phyloP scores from a whole-genome alignment of 2,329 filamentous ascomycete species.

The Calonectria ilicicola region DNA sequence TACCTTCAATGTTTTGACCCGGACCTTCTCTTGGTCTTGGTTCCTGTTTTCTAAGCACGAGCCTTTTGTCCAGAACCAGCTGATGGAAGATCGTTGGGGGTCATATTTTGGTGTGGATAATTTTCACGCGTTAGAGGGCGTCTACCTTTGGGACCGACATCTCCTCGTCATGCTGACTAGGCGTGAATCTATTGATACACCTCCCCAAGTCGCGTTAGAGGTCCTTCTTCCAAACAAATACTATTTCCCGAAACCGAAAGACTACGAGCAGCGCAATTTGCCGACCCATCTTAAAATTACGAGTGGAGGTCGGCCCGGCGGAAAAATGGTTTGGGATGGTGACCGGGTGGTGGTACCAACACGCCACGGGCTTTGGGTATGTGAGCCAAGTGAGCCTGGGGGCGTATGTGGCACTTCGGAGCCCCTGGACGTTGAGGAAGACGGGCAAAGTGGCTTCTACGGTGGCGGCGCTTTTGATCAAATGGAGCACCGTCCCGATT shows the following conservation, averaged over 20 bases:
- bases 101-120: neutral
- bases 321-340: constrained; percentile 31
- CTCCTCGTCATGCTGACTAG: constrained; percentile 17
- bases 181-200: neutral
- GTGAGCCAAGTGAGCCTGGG: neutral
- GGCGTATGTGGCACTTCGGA: neutral
- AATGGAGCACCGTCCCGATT: neutral
- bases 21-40: constrained; percentile 26
- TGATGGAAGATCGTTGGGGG: neutral
- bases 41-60: constrained; percentile 16
- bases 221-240: neutral
- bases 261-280: neutral
- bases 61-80: constrained; percentile 18
- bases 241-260: neutral
- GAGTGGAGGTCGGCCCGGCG: neutral
- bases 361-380: constrained; percentile 19
- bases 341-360: constrained; percentile 29
- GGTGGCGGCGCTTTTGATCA: neutral
- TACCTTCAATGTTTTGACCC: constrained; percentile 33
- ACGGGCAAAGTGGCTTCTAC: neutral
- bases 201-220: neutral
- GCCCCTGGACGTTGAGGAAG: neutral
- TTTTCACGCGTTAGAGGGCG: neutral
- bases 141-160: constrained; percentile 29
- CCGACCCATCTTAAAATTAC: constrained; percentile 3